Base-by-base conservation (phyloP, 805 yeast genomes). In the Lipomyces kockii region DNA sequence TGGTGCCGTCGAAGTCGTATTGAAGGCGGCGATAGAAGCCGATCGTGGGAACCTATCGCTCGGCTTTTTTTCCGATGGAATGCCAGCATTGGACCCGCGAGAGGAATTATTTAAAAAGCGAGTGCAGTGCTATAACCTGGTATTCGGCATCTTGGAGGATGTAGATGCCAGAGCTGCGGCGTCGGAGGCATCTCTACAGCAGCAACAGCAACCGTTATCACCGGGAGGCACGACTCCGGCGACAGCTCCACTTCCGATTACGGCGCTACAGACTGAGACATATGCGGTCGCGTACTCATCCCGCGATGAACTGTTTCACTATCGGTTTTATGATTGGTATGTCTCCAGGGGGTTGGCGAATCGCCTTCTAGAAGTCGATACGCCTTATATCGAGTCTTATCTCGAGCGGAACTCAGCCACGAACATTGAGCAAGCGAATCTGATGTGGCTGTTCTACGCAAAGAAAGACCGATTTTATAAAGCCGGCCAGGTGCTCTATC, bases 321-420 rank as follows among this genome's bases (percentile, higher is more conserved):
- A 88, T 78, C 90, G 91, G 71, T 85, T 95, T 71, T 95, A 95
- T 78, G 94, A 91, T 76, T 95, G 98, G 98, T 88, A 92, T 73
- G 88, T 92, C 43, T 79, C 83, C 56, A 91, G 90, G 74, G 93
- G 91, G 3, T 84, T 87, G 35, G 88, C 91, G 68, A 95, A 89
- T 64, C 86, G 90, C 69, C 80, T 95, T 56, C 81, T 94, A 67
- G 91, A 89, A 58, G 84, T 94, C 65, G 90, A 91, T 63, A 91
- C 98, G 0, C 90, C 93, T 12, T 94, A 82, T 74, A 86, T 95
- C 51, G 81, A 91, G 67, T 87, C 89, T 34, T 95, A 90, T 73
- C 83, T 95, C 75, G 87, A 87, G 72, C 70, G 74, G 46, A 81
- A 81, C 56, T 76, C 83, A 20, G 59, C 67, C 35, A 84, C 84